phyloP scores from a whole-genome alignment of 83 land plant species.

The Larix sibirica region DNA sequence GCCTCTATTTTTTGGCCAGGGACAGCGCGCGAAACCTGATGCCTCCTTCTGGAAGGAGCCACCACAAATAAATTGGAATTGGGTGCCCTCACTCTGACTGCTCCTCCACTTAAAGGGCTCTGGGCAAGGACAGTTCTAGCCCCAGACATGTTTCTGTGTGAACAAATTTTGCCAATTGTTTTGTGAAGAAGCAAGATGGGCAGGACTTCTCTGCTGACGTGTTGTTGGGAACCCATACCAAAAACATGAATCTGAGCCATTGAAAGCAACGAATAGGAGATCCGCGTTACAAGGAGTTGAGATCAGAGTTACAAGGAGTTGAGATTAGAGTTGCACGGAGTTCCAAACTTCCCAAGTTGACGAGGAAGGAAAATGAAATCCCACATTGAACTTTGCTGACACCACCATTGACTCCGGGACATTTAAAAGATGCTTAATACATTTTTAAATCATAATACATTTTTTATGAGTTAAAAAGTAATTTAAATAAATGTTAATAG shows the following conservation, averaged over 20 bases:
- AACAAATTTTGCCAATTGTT: not conserved
- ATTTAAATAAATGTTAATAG: no score
- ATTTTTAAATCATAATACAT: no score
- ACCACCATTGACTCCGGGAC: no score
- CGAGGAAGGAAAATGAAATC: no score
- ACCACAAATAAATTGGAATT: not conserved
- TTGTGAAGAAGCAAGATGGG: not conserved
- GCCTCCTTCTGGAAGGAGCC: not conserved
- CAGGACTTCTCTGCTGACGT: not conserved
- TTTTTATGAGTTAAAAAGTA: no score
- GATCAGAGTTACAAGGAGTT: no score
- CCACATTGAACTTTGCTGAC: no score
- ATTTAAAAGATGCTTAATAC: no score
- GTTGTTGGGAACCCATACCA: constrained; percentile 2
- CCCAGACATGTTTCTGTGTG: not conserved
- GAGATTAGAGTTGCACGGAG: no score
- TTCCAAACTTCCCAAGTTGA: no score
- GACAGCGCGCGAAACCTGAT: not conserved
- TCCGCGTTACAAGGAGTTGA: no score
- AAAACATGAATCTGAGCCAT: not conserved
- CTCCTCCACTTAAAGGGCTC: no score
- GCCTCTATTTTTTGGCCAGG: not conserved
- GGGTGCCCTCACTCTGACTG: not conserved
- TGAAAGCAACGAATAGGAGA: not conserved
- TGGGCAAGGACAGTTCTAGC: not conserved